Evolutionary conservation across 106 monocot genomes (phyloP).

Genomic region (Agapanthus africanus): DNA sequence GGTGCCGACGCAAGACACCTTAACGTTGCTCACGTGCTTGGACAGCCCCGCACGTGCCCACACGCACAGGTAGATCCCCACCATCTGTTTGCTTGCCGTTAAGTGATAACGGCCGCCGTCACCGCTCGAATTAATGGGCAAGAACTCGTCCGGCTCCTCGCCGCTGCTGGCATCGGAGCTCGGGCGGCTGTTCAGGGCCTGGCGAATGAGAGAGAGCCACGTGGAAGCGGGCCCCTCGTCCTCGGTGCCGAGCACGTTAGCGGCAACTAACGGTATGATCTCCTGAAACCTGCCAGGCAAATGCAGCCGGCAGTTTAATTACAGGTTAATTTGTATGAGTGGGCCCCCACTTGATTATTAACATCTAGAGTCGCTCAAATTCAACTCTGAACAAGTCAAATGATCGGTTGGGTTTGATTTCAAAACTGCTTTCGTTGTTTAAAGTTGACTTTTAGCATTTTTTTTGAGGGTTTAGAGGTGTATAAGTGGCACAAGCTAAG

Average conservation of each 20-base stretch:
- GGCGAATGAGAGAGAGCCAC: conserved; percentile 53
- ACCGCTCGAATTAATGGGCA: not conserved
- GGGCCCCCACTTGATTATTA: too few species aligned
- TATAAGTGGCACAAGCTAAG: too few species aligned
- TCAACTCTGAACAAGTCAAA: too few species aligned
- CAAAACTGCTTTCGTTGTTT: too few species aligned
- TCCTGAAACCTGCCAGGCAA: conserved; percentile 84
- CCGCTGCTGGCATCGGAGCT: not conserved
- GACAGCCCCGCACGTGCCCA: conserved; percentile 47
- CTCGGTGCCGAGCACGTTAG: conserved; percentile 52
- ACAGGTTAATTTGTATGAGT: too few species aligned
- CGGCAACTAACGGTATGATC: conserved; percentile 57
- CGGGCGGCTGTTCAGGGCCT: conserved; percentile 25
- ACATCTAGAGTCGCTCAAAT: too few species aligned
- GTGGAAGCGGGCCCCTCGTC: conserved; percentile 39
- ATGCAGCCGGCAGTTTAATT: too few species aligned
- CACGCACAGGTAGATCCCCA: conserved; percentile 65
- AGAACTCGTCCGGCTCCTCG: not conserved
- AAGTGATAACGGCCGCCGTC: conserved; percentile 25
- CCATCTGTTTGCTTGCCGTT: conserved; percentile 73
- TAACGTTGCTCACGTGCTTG: conserved; percentile 32
- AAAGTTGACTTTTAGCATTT: too few species aligned
- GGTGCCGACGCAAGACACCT: conserved; percentile 56
- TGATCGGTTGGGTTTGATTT: too few species aligned
- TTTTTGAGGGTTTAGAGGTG: too few species aligned